phyloP scores from a whole-genome alignment of 768 basidiomycete genomes.

The Suillus hirtellus region DNA sequence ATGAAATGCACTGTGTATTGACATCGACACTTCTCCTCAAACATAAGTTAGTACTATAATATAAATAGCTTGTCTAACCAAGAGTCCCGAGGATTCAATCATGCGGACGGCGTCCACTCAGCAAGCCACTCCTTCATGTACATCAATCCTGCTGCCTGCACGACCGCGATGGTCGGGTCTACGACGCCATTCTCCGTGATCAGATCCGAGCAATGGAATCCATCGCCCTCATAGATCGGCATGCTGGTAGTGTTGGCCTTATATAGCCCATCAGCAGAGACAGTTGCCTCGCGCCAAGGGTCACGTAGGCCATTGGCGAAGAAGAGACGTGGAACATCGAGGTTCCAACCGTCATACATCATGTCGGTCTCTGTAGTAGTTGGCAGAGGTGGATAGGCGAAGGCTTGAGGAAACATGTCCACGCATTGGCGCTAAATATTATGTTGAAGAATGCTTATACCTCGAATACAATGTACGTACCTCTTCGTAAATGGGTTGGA shows the following conservation, averaged over 20 bases:
- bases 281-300: slow-evolving; percentile 70
- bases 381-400: slow-evolving; percentile 46
- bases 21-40: background rate
- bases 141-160: slow-evolving; percentile 53
- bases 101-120: slow-evolving; percentile 29
- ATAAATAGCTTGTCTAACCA: background rate
- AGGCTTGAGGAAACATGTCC: slow-evolving; percentile 63
- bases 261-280: slow-evolving; percentile 54
- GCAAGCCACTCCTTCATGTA: slow-evolving; percentile 59
- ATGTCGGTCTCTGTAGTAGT: slow-evolving; percentile 44
- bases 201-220: slow-evolving; percentile 73
- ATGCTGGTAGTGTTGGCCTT: slow-evolving; percentile 51
- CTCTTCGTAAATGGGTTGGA: slow-evolving; percentile 31
- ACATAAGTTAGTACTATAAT: no score
- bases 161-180: slow-evolving; percentile 53
- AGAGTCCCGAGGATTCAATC: background rate
- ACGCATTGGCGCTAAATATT: slow-evolving; percentile 60
- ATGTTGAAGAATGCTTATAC: background rate
- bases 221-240: slow-evolving; percentile 58
- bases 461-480: slow-evolving; percentile 13
- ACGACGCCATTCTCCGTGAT: slow-evolving; percentile 36
- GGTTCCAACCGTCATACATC: slow-evolving; percentile 64
- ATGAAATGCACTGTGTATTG: background rate
- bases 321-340: slow-evolving; percentile 58
- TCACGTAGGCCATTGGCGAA: slow-evolving; percentile 68